A percentile compares a stretch with the other conserved stretches of the same genome.
Conservation (phyloP, 768 basidiomycete genomes). For the Pulveroboletus ravenelii region DNA sequence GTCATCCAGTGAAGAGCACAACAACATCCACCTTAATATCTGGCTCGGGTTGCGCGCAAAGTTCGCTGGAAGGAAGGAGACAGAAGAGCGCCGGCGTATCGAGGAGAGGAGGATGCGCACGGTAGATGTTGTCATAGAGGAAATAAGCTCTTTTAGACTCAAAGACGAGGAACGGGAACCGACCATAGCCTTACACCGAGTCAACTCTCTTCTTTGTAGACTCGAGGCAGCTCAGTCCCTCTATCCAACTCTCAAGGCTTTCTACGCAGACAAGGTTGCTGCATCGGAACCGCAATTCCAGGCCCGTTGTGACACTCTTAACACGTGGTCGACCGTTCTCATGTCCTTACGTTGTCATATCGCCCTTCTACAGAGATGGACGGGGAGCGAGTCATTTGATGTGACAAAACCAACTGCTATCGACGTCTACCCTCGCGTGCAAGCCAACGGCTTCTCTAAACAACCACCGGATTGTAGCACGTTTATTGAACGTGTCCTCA, state of each 20-base stretch:
- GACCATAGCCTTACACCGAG: slow-evolving; percentile 52
- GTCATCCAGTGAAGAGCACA: slow-evolving; percentile 63
- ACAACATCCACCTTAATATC: slow-evolving; percentile 60
- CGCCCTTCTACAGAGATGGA: slow-evolving; percentile 82
- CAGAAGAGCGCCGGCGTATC: slow-evolving; percentile 75
- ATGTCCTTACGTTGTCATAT: slow-evolving; percentile 82
- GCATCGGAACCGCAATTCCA: slow-evolving; percentile 65
- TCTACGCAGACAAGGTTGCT: slow-evolving; percentile 73
- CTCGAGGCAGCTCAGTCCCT: slow-evolving; percentile 81
- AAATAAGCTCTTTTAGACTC: slow-evolving; percentile 74
- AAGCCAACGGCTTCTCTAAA: slow-evolving; percentile 37
- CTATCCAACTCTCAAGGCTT: slow-evolving; percentile 79
- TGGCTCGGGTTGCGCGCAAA: slow-evolving; percentile 92
- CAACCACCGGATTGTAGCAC: slow-evolving; percentile 62
- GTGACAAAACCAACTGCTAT: slow-evolving; percentile 76
- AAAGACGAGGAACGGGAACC: slow-evolving; percentile 33
- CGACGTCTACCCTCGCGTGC: slow-evolving; percentile 38
- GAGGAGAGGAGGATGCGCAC: slow-evolving; percentile 79
- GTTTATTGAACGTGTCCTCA: slow-evolving; percentile 90
- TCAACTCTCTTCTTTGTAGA: slow-evolving; percentile 62
- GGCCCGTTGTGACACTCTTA: slow-evolving; percentile 81
- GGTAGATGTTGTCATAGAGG: slow-evolving; percentile 80
- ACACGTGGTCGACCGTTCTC: slow-evolving; percentile 89
- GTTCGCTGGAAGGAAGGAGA: slow-evolving; percentile 71
- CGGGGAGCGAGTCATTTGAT: slow-evolving; percentile 86